Evolutionary conservation across 2,329 filamentous ascomycete genomes (phyloP), one percentile per base, ranked within the genome.

Genomic region (Cladophialophora carrionii): DNA sequence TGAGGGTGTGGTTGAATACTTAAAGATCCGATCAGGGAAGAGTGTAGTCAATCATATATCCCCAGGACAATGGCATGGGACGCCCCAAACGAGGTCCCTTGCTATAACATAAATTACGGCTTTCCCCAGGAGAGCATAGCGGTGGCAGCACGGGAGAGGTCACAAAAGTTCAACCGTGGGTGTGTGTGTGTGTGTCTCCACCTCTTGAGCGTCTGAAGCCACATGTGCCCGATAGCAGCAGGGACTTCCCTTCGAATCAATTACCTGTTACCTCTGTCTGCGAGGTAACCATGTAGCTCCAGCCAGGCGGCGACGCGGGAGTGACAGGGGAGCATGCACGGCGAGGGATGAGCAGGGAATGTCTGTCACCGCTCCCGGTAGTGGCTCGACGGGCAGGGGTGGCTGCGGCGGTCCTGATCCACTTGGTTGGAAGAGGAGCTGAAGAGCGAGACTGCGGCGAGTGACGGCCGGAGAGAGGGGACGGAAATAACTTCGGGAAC

Each of bases 161-260:
- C 51, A 49, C 67, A 69, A 69, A 69, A 69, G 67, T 65, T 62
- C 64, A 67, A 65, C 61, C 67, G 64, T 62, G 67, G 67, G 43
- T 52, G 31, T 51, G 60, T 32, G 51, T 48, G 48, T 24, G 59
- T 55, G 8, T 26, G 31, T 22, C 57, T 60, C 57, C 57, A 60
- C 57, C 26, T 46, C 22, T 8, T 41, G 32, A 37, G 31, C 29
- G 43, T 32, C 52, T 58, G 41, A 46, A 56, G 63, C 54, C 46
- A 55, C 52, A 62, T 51, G 60, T 57, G 57, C 29, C 9, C 29
- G 52, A 55, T 32, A 31, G 56, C 57, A 41, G 34, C 26, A 52
- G 65, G 59, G 26, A 31, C 61, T 61, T 41, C 60, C 52, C 61
- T 37, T 43, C 20, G n/a, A 24, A 24, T 57, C 58, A 43, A 55